phyloP scores from a whole-genome alignment of 139 green algal species.

The Limnomonas spitsbergensis region DNA sequence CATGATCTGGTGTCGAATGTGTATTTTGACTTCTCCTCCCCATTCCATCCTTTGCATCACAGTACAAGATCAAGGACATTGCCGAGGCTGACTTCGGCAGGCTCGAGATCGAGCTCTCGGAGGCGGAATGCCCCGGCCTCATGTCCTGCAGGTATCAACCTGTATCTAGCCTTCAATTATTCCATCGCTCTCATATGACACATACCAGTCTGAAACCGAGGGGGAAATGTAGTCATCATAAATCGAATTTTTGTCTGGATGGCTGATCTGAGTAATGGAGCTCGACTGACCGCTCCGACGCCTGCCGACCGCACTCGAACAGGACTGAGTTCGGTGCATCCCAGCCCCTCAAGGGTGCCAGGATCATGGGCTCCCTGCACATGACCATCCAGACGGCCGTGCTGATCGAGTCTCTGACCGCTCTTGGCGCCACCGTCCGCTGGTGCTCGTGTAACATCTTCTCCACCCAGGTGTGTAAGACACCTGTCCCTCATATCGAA shows the following conservation, averaged over 20 bases:
- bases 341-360: conserved; percentile 90
- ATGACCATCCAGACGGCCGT: conserved; percentile 99
- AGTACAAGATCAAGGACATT: conserved; percentile 96
- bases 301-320: no score
- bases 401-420: conserved; percentile 96
- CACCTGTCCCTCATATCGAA: no score
- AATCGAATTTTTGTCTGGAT: no score
- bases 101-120: conserved; percentile 96
- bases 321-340: conserved; percentile 84
- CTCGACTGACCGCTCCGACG: no score
- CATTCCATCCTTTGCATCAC: no score
- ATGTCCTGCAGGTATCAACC: conserved; percentile 75
- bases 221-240: no score
- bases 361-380: conserved; percentile 95
- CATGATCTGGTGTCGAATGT: no score
- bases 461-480: conserved; percentile 88
- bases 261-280: no score
- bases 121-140: conserved; percentile 98
- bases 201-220: no score
- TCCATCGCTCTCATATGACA: no score
- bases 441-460: conserved; percentile 99
- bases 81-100: conserved; percentile 96
- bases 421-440: conserved; percentile 91
- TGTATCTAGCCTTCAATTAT: no score
- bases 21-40: no score